Evolutionary conservation across 2,329 filamentous ascomycete genomes (phyloP).

Genomic region (Neobulgaria alba): DNA sequence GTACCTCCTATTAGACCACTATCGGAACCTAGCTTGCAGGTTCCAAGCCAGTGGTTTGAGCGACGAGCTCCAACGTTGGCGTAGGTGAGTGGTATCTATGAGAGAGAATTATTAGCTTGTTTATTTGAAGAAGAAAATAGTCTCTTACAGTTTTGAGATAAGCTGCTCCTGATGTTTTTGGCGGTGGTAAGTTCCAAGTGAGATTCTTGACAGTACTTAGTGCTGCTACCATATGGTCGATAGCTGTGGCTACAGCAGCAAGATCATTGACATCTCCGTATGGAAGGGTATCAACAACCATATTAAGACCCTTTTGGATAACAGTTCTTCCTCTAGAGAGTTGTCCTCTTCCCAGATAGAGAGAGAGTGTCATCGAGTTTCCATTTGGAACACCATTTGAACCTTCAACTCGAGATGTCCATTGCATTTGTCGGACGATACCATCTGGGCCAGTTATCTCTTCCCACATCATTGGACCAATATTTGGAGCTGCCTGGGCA

Average conservation of each 20-base stretch:
- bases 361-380: slow-evolving; percentile 35
- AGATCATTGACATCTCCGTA: slow-evolving; percentile 45
- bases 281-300: slow-evolving; percentile 49
- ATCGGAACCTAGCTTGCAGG: slow-evolving; percentile 31
- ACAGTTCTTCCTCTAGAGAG: slow-evolving; percentile 54
- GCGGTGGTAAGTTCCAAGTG: slow-evolving; percentile 45
- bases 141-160: slow-evolving; percentile 43
- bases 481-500: slow-evolving; percentile 56
- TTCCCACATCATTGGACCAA: slow-evolving; percentile 54
- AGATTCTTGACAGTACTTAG: slow-evolving; percentile 46
- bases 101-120: too few relatives aligned
- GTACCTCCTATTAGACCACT: slow-evolving; percentile 37
- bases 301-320: slow-evolving; percentile 48
- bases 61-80: slow-evolving; percentile 22
- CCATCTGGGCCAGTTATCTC: slow-evolving; percentile 49
- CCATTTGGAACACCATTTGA: slow-evolving; percentile 18
- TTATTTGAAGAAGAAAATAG: not conserved
- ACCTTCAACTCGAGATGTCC: slow-evolving; percentile 54
- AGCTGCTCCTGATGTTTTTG: slow-evolving; percentile 42
- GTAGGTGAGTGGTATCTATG: slow-evolving; percentile 20
- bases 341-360: slow-evolving; percentile 56
- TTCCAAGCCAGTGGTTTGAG: slow-evolving; percentile 31
- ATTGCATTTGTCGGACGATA: slow-evolving; percentile 55
- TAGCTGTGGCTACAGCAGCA: slow-evolving; percentile 53
- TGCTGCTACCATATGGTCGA: slow-evolving; percentile 50